A percentile compares a stretch with the other conserved stretches of the same genome.
These are phyloP conservation scores for Cyberlindnera euphorbiiphila DNA, from an alignment of 805 yeast species.

Conservation along the genomic window DNA sequence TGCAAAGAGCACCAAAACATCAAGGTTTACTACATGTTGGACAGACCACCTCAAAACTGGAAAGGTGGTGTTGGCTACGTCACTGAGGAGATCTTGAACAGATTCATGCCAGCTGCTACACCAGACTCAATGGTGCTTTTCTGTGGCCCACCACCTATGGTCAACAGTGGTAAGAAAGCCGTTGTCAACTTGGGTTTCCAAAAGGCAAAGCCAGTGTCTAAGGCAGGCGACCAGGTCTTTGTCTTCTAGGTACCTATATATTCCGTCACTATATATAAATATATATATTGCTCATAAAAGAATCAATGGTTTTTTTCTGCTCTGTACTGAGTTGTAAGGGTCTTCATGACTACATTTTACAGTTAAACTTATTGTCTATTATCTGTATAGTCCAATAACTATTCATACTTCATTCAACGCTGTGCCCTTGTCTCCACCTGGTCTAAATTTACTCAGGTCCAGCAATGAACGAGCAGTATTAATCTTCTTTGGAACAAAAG, in stretches of 20 bases:
- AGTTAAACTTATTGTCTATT: too few species aligned
- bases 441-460: slow-evolving; percentile 22
- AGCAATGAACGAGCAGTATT: slow-evolving; percentile 18
- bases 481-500: slow-evolving; percentile 17
- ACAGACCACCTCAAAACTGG: slow-evolving; percentile 70
- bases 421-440: slow-evolving; percentile 7
- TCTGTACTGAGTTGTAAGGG: too few species aligned
- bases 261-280: not conserved
- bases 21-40: slow-evolving; percentile 68
- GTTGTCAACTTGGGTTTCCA: slow-evolving; percentile 69
- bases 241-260: slow-evolving; percentile 49
- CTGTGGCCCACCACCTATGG: slow-evolving; percentile 96
- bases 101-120: slow-evolving; percentile 57
- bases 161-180: slow-evolving; percentile 75
- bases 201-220: slow-evolving; percentile 85
- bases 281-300: not conserved
- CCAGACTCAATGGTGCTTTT: slow-evolving; percentile 66
- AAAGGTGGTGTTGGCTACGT: slow-evolving; percentile 75
- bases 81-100: slow-evolving; percentile 66
- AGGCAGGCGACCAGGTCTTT: slow-evolving; percentile 86
- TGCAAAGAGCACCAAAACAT: slow-evolving; percentile 54
- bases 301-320: too few species aligned
- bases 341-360: too few species aligned
- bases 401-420: slow-evolving; percentile 4
- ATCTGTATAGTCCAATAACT: too few species aligned